Evolutionary conservation across 306 rosid genomes (phyloP).

Genomic region (Lathyrus tuberosus): DNA sequence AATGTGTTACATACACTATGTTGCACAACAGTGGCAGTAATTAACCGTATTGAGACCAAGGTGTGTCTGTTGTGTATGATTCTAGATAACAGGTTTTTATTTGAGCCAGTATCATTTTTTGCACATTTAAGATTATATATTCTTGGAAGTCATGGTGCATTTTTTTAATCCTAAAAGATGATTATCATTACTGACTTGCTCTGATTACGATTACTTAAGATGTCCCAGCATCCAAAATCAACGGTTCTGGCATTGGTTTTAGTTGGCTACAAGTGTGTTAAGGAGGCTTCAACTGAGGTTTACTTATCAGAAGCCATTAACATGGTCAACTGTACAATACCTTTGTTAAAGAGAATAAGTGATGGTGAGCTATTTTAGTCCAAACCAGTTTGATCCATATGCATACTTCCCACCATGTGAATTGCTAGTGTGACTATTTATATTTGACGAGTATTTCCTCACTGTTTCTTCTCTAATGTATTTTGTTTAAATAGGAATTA

Average conservation of each 20-base stretch:
- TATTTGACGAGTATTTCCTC: constrained; percentile 26
- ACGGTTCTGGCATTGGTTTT: constrained; percentile 69
- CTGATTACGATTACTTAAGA: constrained; percentile 42
- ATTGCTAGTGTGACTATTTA: constrained; percentile 7
- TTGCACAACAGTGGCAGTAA: constrained; percentile 63
- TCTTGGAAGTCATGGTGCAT: constrained; percentile 27
- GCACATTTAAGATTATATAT: constrained; percentile 2
- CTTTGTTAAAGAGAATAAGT: constrained; percentile 57
- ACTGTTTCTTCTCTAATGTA: constrained; percentile 4
- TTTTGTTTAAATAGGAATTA: neutral
- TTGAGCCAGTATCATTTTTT: constrained; percentile 23
- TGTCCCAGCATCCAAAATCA: constrained; percentile 67
- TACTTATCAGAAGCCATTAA: constrained; percentile 69
- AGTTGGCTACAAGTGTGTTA: constrained; percentile 67
- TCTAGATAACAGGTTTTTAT: constrained; percentile 20
- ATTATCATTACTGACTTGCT: constrained; percentile 39
- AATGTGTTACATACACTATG: constrained; percentile 57
- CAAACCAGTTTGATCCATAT: constrained; percentile 27
- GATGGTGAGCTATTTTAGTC: constrained; percentile 55
- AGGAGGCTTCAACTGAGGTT: constrained; percentile 63
- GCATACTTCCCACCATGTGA: constrained; percentile 2
- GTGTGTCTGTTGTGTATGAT: constrained; percentile 50
- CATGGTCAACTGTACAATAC: constrained; percentile 58
- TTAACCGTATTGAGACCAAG: constrained; percentile 66
- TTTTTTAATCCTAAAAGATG: constrained; percentile 28